Evolutionary conservation across 169 alveolate species (phyloP).

Genomic region (Amoebophrya sp.): DNA sequence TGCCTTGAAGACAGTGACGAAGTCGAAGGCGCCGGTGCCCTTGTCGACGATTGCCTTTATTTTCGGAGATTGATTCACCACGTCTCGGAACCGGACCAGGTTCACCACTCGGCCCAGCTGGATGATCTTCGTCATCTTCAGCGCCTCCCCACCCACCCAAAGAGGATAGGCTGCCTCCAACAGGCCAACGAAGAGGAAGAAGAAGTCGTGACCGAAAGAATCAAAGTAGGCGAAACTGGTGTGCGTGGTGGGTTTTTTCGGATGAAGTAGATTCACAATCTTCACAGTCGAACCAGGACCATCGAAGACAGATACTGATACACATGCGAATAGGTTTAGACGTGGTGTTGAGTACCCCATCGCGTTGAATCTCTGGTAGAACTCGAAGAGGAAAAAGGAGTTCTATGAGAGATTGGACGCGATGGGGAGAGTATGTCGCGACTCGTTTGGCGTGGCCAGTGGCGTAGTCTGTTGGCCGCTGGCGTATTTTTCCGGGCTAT

Average conservation of each 20-base stretch:
- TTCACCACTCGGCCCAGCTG: neutral
- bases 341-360: neutral
- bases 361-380: neutral
- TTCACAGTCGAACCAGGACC: no score
- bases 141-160: no score
- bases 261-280: no score
- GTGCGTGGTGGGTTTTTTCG: no score
- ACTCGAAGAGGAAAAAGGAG: neutral
- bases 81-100: neutral
- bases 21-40: neutral
- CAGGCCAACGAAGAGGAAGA: neutral
- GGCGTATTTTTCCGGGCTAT: no score
- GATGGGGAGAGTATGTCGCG: no score
- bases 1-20: neutral
- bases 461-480: no score
- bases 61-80: neutral
- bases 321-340: neutral
- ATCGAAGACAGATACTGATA: neutral
- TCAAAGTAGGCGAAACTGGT: slow-evolving; percentile 4
- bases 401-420: no score
- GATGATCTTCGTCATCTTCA: no score
- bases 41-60: neutral
- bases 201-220: neutral
- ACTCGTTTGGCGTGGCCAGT: no score
- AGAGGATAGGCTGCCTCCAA: neutral